Conservation (phyloP, 106 monocot genomes). For the Dendrobium nobile region DNA sequence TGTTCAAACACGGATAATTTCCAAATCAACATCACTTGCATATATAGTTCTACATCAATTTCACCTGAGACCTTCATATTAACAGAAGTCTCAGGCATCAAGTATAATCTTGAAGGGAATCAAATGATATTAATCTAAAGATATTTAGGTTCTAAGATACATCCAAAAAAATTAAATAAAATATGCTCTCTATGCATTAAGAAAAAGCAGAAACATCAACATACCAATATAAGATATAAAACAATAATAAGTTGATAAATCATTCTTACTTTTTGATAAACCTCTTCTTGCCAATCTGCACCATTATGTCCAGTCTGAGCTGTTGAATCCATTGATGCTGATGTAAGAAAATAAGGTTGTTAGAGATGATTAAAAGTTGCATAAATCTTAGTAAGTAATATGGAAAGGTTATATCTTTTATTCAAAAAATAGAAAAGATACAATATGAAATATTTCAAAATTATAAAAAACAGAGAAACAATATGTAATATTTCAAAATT, state of each 20-base stretch:
- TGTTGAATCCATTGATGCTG: conserved; percentile 81
- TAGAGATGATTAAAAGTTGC: neutral
- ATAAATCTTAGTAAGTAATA: neutral
- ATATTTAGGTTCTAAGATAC: neutral
- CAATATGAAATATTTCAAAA: no score
- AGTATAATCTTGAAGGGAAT: neutral
- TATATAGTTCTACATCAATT: neutral
- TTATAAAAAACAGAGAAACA: neutral
- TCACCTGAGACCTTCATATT: neutral
- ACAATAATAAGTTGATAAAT: neutral
- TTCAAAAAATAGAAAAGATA: neutral
- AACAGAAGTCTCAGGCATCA: neutral
- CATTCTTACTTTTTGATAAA: conserved; percentile 52
- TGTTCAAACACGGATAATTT: no score
- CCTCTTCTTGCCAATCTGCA: conserved; percentile 69
- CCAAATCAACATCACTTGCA: no score
- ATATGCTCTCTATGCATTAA: neutral
- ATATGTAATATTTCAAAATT: neutral
- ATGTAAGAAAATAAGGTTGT: conserved; percentile 8
- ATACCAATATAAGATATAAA: neutral
- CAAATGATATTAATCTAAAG: neutral
- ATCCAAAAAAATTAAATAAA: neutral
- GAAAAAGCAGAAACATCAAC: neutral
- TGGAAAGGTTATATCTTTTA: neutral
- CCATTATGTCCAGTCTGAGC: conserved; percentile 51